Percentiles rank a stretch among this genome's conserved stretches.
These are phyloP conservation scores for Blumeriella jaapii DNA, from an alignment of 2,329 filamentous ascomycete species.

Conservation along the genomic window DNA sequence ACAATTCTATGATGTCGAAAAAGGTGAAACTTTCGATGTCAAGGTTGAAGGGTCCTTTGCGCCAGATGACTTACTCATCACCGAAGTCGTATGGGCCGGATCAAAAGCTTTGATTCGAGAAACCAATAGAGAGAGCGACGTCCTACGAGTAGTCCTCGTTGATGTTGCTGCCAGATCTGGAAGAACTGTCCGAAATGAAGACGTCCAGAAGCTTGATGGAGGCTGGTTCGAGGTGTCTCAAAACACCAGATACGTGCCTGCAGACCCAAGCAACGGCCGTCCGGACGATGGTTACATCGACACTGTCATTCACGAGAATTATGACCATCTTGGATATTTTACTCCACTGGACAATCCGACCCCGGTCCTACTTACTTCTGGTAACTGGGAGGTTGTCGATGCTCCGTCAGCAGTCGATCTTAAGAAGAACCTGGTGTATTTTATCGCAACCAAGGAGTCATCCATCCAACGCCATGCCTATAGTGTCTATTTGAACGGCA, in stretches of 20 bases:
- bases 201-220: slow-evolving; percentile 78
- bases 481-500: slow-evolving; percentile 74
- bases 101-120: slow-evolving; percentile 74
- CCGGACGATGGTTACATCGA: slow-evolving; percentile 86
- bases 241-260: slow-evolving; percentile 74
- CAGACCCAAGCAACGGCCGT: slow-evolving; percentile 65
- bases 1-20: slow-evolving; percentile 75
- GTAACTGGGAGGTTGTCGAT: slow-evolving; percentile 82
- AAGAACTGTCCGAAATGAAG: slow-evolving; percentile 65
- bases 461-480: slow-evolving; percentile 89
- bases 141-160: slow-evolving; percentile 78
- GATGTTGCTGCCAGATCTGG: slow-evolving; percentile 65
- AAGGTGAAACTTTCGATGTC: slow-evolving; percentile 69
- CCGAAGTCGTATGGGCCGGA: slow-evolving; percentile 85
- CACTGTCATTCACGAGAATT: slow-evolving; percentile 73
- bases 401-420: slow-evolving; percentile 79
- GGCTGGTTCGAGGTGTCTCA: slow-evolving; percentile 96
- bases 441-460: slow-evolving; percentile 73
- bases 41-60: slow-evolving; percentile 65
- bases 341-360: slow-evolving; percentile 71
- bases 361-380: slow-evolving; percentile 79
- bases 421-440: slow-evolving; percentile 80
- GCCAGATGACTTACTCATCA: slow-evolving; percentile 79
- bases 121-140: slow-evolving; percentile 87
- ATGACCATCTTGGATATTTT: slow-evolving; percentile 90